Evolutionary conservation across 495 filamentous ascomycete genomes (phyloP).

Genomic region (Penicillium goetzii): DNA sequence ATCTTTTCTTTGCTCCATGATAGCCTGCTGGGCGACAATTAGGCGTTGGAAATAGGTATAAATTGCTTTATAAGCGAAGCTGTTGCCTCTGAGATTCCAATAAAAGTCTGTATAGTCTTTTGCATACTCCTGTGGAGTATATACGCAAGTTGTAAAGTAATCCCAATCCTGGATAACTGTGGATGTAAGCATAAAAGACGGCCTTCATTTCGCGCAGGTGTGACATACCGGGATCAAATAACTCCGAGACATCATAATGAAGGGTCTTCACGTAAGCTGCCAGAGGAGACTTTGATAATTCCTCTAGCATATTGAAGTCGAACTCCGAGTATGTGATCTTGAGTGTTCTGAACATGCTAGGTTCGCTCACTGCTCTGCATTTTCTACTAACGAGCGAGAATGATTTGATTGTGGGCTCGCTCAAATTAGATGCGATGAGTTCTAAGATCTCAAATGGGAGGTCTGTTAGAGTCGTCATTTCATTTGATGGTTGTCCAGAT

Average conservation of each 20-base stretch:
- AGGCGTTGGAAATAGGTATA: not conserved
- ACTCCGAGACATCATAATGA: not conserved
- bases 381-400: not conserved
- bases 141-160: not conserved
- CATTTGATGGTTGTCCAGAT: not conserved
- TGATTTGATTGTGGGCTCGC: not conserved
- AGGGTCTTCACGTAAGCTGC: not conserved
- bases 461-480: not conserved
- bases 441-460: not conserved
- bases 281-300: not conserved
- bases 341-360: not conserved
- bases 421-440: not conserved
- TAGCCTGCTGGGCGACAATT: not conserved
- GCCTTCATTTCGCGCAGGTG: not conserved
- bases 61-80: not conserved
- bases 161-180: not conserved
- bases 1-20: not conserved
- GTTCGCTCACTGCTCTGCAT: not conserved
- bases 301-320: not conserved
- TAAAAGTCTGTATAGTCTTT: not conserved
- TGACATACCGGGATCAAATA: not conserved
- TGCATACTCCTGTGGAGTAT: not conserved
- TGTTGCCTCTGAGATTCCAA: not conserved
- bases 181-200: not conserved
- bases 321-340: not conserved